Conservation (phyloP, 495 filamentous ascomycete species). For the Choiromyces venosus region DNA sequence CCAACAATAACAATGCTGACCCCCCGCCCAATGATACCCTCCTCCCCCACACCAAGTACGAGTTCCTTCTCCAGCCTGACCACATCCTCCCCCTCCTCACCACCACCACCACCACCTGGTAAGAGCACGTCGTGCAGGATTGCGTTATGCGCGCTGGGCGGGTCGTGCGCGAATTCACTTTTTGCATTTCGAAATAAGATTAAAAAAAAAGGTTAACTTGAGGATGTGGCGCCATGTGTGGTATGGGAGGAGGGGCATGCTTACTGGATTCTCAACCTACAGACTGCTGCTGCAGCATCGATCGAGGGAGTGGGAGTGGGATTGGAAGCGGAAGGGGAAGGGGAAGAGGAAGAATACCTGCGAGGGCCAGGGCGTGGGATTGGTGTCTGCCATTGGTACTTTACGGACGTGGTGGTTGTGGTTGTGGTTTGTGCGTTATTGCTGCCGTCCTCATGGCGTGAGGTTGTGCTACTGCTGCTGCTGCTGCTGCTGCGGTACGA, state of each 20-base stretch:
- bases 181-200: too few relatives aligned
- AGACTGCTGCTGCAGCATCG: too few relatives aligned
- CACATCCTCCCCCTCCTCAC: conserved; percentile 23
- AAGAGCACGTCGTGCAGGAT: conserved; percentile 32
- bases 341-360: background rate
- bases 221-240: too few relatives aligned
- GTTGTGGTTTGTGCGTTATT: background rate
- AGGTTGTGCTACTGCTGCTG: too few relatives aligned
- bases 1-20: conserved; percentile 34
- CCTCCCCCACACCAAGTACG: conserved; percentile 36
- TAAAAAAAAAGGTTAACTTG: conserved; percentile 10
- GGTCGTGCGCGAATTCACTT: conserved; percentile 36
- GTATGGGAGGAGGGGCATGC: background rate
- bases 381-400: background rate
- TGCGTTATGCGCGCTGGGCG: conserved; percentile 25
- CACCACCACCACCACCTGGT: conserved; percentile 10
- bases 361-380: background rate
- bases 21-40: conserved; percentile 39
- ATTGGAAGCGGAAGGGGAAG: background rate
- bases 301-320: background rate
- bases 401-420: background rate
- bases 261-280: conserved; percentile 18
- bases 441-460: background rate
- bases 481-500: too few relatives aligned
- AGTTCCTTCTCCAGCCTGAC: conserved; percentile 30